phyloP scores from a whole-genome alignment of 495 filamentous ascomycete genomes.

The Penicillium roqueforti region DNA sequence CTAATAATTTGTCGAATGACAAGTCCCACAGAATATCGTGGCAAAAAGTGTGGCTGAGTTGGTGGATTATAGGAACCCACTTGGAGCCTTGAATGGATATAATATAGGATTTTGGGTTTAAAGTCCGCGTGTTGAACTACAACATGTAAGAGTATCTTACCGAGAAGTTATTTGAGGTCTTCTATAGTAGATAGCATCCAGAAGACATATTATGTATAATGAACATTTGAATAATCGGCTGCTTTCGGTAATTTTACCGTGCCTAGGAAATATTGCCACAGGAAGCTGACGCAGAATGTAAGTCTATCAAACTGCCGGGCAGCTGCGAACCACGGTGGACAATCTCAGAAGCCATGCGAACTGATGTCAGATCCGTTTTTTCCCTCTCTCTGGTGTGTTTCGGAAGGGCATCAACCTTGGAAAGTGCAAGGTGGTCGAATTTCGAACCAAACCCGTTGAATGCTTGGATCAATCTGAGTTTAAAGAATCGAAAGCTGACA shows the following conservation, averaged over 20 bases:
- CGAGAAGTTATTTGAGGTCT: neutral
- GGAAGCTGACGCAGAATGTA: slow-evolving; percentile 1
- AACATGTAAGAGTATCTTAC: neutral
- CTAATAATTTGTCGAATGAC: neutral
- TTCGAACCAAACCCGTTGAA: neutral
- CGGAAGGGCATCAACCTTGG: no score
- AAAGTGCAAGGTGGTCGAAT: neutral
- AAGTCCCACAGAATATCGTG: neutral
- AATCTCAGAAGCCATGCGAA: neutral
- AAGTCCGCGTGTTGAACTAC: neutral
- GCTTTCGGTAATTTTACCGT: neutral
- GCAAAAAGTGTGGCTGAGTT: neutral
- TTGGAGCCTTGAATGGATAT: neutral
- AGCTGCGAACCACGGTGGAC: neutral
- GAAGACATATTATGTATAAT: neutral
- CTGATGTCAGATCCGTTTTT: slow-evolving; percentile 1
- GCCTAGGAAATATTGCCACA: slow-evolving; percentile 1
- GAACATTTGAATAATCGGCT: neutral
- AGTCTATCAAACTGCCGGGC: neutral
- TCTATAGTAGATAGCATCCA: neutral
- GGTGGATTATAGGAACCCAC: neutral
- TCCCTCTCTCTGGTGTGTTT: neutral
- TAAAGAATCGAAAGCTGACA: slow-evolving; percentile 1
- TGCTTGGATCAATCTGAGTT: neutral
- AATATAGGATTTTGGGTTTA: neutral